phyloP scores from a whole-genome alignment of 164 flowering plant species.

The Hamamelis virginiana region DNA sequence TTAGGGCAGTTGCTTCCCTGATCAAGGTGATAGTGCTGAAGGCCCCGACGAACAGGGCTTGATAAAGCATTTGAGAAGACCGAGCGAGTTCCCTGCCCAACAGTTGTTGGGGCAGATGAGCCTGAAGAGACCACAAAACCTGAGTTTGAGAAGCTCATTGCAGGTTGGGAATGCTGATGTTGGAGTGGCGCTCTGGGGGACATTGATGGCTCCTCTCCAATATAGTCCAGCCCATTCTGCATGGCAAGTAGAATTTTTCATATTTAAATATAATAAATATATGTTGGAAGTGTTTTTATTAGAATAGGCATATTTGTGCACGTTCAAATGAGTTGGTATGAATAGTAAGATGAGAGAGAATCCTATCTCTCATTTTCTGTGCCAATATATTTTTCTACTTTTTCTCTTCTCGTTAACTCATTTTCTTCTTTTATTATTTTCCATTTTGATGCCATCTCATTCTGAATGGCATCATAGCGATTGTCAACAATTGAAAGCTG shows the following conservation, averaged over 20 bases:
- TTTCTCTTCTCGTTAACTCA: too few relatives aligned
- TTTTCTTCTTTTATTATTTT: too few relatives aligned
- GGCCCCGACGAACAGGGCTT: constrained; percentile 67
- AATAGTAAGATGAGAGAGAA: too few relatives aligned
- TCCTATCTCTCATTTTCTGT: too few relatives aligned
- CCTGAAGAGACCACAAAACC: constrained; percentile 45
- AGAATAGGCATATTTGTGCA: too few relatives aligned
- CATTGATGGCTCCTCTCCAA: constrained; percentile 64
- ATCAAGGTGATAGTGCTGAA: constrained; percentile 57
- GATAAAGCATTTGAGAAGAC: constrained; percentile 74
- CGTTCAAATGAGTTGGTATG: too few relatives aligned
- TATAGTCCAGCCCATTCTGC: constrained; percentile 75
- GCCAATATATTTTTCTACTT: too few relatives aligned
- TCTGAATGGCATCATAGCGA: too few relatives aligned
- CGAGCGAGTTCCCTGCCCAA: constrained; percentile 44
- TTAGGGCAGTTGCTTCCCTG: constrained; percentile 44
- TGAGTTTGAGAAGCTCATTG: constrained; percentile 27
- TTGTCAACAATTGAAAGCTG: too few relatives aligned
- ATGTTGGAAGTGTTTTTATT: too few relatives aligned
- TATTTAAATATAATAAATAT: too few relatives aligned
- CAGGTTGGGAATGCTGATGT: constrained; percentile 42
- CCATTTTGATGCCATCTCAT: too few relatives aligned
- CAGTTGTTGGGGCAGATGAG: constrained; percentile 31
- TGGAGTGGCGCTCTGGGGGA: constrained; percentile 50
- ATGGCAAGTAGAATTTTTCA: background rate